A percentile compares a stretch with the other conserved stretches of the same genome.
Evolutionary conservation across 768 basidiomycete species (phyloP).

Genomic region (Mycena crocata): DNA sequence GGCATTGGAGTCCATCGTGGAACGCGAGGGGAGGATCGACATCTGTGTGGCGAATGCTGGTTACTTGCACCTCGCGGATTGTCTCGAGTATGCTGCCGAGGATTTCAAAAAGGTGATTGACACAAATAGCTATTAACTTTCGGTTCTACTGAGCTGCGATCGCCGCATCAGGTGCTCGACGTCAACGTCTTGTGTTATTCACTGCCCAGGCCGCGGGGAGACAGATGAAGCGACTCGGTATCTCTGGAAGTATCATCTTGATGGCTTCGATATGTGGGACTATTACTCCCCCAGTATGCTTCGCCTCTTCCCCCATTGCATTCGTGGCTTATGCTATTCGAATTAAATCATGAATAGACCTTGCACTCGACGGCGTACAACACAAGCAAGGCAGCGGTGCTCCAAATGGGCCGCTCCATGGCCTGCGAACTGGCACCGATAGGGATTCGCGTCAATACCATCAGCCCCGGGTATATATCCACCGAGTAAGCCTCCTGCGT

Average conservation of each 20-base stretch:
- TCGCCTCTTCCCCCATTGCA: not conserved
- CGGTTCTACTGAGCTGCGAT: not conserved
- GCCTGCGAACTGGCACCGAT: slow-evolving; percentile 77
- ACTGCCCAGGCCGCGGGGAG: slow-evolving; percentile 71
- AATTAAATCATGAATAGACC: slow-evolving; percentile 54
- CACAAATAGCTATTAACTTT: slow-evolving; percentile 54
- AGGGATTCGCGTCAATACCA: slow-evolving; percentile 76
- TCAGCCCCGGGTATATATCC: slow-evolving; percentile 79
- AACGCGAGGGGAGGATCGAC: slow-evolving; percentile 78
- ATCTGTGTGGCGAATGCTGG: too few species aligned
- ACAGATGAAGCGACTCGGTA: slow-evolving; percentile 63
- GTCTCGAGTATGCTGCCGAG: slow-evolving; percentile 71
- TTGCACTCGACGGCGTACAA: slow-evolving; percentile 80
- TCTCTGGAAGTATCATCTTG: slow-evolving; percentile 66
- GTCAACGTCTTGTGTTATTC: slow-evolving; percentile 65
- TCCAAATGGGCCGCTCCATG: slow-evolving; percentile 83
- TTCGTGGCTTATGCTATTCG: not conserved
- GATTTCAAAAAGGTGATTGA: slow-evolving; percentile 71
- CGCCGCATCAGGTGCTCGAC: slow-evolving; percentile 54
- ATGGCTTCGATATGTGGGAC: slow-evolving; percentile 71
- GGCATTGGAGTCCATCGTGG: slow-evolving; percentile 66
- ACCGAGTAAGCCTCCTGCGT: slow-evolving; percentile 56
- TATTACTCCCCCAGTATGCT: slow-evolving; percentile 76
- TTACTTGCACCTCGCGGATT: slow-evolving; percentile 69
- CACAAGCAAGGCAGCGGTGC: slow-evolving; percentile 77